Base-by-base conservation (phyloP, 352 stramenopile species). In the Phytophthora pinifolia region DNA sequence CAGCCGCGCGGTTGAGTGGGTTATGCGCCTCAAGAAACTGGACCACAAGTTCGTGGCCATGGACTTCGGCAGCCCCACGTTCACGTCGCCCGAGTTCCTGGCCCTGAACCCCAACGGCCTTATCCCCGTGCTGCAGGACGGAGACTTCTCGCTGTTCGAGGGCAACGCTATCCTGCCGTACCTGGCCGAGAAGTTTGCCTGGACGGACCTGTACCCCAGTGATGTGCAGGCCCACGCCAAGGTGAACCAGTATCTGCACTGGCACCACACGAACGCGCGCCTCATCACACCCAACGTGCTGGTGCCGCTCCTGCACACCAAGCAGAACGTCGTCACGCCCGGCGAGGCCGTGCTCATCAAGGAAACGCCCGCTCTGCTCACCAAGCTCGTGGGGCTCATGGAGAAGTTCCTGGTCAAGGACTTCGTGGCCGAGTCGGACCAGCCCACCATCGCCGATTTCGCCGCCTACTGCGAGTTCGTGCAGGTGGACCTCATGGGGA, bases 231-330 rank as follows among this genome's bases (percentile, higher is more conserved):
- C 66, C 29, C 79, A 70, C 44, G 74, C 79, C 41, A 89, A 89
- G 62, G 56, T 89, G 30, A 76, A 89, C 67, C 61, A 89, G 65
- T 86, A 83, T 44, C 65, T 89, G 36, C 70, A 83, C 71, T 89
- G 79, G 79, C 79, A 89, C 60, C 79, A 89, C 76, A 83, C 68
- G 45, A 79, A 75, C 58, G 59, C 54, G 35, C 78, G 78, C 17
- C 34, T 64, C 22, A 76, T 76, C 54, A 85, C 78, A 34, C 33
- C 57, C 22, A 54, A 74, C n/a, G 55, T 88, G 12, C 41, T 88
- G 13, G 64, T 71, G 41, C 72, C 74, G 34, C 50, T 70, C 20
- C 47, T 82, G 45, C 62, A 68, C 36, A 56, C 53, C n/a, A 71
- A 70, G 46, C 38, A 61, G 47, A 62, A 59, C 41, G 54, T 30